Percentiles rank a stretch among this genome's conserved stretches.
Evolutionary conservation across 106 monocot species (phyloP).

Genomic region (Dendrobium catenatum): DNA sequence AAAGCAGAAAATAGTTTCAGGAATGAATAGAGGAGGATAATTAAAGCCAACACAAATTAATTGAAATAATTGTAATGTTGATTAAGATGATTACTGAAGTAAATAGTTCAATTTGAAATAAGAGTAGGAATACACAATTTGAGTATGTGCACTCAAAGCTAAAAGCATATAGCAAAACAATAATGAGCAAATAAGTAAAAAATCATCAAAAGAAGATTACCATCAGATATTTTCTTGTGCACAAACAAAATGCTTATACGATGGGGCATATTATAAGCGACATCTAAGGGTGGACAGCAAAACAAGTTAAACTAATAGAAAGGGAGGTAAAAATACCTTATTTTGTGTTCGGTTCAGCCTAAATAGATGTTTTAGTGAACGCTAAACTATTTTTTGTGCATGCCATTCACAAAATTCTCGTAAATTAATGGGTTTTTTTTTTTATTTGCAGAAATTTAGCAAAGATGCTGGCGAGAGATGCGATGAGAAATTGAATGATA

Average conservation of each 20-base stretch:
- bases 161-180: neutral
- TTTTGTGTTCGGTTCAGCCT: neutral
- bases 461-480: neutral
- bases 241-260: neutral
- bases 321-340: neutral
- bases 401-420: neutral
- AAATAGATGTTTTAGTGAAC: neutral
- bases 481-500: neutral
- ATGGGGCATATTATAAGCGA: neutral
- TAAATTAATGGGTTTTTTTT: neutral
- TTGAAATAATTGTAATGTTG: neutral
- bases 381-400: neutral
- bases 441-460: neutral
- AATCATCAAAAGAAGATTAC: slow-evolving; percentile 1
- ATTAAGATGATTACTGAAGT: neutral
- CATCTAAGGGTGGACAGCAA: neutral
- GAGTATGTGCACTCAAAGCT: neutral
- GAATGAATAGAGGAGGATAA: neutral
- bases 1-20: neutral
- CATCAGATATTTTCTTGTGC: neutral
- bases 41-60: neutral
- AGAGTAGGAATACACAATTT: neutral
- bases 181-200: neutral
- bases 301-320: neutral
- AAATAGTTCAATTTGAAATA: neutral